These are phyloP conservation scores for Crassisporium funariophilum DNA, from an alignment of 768 basidiomycete genomes.

Conservation along the genomic window DNA sequence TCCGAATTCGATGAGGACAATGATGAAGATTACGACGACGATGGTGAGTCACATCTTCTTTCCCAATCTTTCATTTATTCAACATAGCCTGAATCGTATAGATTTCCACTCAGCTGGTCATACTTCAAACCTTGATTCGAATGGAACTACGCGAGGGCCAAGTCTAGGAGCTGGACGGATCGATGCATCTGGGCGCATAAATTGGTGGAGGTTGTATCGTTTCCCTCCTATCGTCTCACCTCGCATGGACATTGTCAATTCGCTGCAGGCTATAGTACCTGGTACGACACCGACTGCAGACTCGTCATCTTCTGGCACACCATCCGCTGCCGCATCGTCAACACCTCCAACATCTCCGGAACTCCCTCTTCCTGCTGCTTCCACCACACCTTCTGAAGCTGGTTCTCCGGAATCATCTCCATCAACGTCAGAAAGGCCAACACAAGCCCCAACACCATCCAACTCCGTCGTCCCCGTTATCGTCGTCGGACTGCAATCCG, in stretches of 20 bases:
- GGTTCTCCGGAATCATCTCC: background rate
- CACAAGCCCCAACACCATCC: background rate
- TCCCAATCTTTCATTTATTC: background rate
- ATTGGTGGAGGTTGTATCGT: constrained; percentile 85
- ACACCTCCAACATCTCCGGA: constrained; percentile 2
- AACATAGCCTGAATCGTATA: background rate
- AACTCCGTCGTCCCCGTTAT: constrained; percentile 76
- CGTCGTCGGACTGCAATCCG: constrained; percentile 80
- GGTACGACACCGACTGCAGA: background rate
- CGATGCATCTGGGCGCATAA: constrained; percentile 50
- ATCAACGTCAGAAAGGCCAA: constrained; percentile 7
- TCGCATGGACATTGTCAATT: constrained; percentile 21
- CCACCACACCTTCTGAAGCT: constrained; percentile 3
- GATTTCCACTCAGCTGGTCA: constrained; percentile 19
- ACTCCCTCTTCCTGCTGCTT: constrained; percentile 6
- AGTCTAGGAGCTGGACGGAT: constrained; percentile 20
- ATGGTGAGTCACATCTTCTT: constrained; percentile 9
- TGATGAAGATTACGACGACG: constrained; percentile 28
- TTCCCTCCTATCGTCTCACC: constrained; percentile 65
- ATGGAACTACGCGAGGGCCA: background rate
- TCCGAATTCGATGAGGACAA: constrained; percentile 36
- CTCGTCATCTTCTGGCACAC: background rate
- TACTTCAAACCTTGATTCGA: background rate
- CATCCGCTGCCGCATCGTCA: constrained; percentile 12
- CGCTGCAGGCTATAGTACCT: constrained; percentile 2